Conservation (phyloP, 768 basidiomycete species). For the Panaeolus cyanescens region DNA sequence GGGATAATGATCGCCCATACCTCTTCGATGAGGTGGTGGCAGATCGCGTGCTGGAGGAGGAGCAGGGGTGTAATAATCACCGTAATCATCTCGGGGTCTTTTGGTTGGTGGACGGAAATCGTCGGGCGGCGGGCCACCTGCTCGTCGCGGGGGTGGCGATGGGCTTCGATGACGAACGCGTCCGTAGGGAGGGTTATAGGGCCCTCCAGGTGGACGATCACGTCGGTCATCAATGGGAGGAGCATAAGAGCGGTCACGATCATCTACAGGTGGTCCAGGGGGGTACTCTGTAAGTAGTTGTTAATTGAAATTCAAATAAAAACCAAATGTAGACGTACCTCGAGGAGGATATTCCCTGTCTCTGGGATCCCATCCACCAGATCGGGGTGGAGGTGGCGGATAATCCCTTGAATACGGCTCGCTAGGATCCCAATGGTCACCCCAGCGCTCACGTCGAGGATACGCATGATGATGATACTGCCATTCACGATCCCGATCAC, state of each 20-base stretch:
- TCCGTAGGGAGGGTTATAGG: constrained; percentile 26
- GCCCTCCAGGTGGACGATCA: constrained; percentile 16
- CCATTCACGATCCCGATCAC: constrained; percentile 14
- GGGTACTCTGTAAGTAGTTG: constrained; percentile 17
- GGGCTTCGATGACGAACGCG: constrained; percentile 49
- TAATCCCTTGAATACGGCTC: constrained; percentile 40
- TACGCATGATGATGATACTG: constrained; percentile 5
- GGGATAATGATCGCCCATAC: constrained; percentile 18
- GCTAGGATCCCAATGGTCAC: constrained; percentile 11
- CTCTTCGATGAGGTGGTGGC: constrained; percentile 26
- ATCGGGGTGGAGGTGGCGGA: constrained; percentile 20
- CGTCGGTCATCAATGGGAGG: constrained; percentile 25
- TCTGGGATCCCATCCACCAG: constrained; percentile 41
- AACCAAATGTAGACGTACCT: constrained; percentile 14
- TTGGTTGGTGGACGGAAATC: constrained; percentile 48
- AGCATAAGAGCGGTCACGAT: constrained; percentile 17
- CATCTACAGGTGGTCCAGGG: constrained; percentile 16
- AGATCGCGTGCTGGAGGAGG: constrained; percentile 12
- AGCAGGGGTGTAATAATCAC: constrained; percentile 31
- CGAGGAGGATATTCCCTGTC: constrained; percentile 33
- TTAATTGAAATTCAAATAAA: not conserved
- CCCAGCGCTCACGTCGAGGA: not conserved
- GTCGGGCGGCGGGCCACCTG: constrained; percentile 30
- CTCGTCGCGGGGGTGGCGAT: constrained; percentile 31
- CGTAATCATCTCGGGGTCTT: constrained; percentile 46